Conservation (phyloP, 2,329 filamentous ascomycete species). For the Verticillium tricorpus region DNA sequence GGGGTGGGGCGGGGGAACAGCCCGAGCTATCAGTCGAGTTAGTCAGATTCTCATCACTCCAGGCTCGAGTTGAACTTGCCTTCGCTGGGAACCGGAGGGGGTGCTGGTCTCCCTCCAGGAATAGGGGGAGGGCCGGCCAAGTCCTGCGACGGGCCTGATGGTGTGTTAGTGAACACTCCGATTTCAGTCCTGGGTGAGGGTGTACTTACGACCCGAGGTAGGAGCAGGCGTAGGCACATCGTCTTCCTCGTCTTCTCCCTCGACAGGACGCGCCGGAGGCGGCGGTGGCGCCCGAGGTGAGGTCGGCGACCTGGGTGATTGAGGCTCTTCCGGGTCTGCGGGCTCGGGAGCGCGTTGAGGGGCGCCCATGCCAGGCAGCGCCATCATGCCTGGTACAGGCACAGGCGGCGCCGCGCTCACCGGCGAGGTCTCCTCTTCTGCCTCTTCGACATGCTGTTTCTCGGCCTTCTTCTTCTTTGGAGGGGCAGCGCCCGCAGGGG, state of each 20-base stretch:
- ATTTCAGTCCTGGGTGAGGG: slow-evolving; percentile 6
- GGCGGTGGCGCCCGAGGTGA: slow-evolving; percentile 34
- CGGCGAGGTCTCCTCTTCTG: slow-evolving; percentile 39
- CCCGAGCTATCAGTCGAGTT: slow-evolving; percentile 48
- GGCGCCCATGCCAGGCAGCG: slow-evolving; percentile 68
- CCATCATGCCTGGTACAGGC: slow-evolving; percentile 49
- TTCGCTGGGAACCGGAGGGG: slow-evolving; percentile 55
- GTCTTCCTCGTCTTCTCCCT: slow-evolving; percentile 43
- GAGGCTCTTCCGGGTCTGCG: slow-evolving; percentile 44
- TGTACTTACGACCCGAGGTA: slow-evolving; percentile 7
- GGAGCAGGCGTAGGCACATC: slow-evolving; percentile 17
- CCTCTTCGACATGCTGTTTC: slow-evolving; percentile 29
- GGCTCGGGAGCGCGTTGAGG: slow-evolving; percentile 41
- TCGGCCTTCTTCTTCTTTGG: slow-evolving; percentile 54
- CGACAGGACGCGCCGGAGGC: slow-evolving; percentile 41
- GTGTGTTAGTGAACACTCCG: slow-evolving; percentile 19
- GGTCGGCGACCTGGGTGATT: slow-evolving; percentile 24
- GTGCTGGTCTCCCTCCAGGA: slow-evolving; percentile 46
- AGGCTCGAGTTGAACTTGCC: slow-evolving; percentile 41
- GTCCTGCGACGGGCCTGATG: slow-evolving; percentile 28
- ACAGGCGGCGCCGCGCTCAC: slow-evolving; percentile 46
- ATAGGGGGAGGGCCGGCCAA: slow-evolving; percentile 35
- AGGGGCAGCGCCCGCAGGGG: slow-evolving; percentile 25
- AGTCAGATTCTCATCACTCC: neutral
- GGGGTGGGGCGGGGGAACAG: slow-evolving; percentile 50